phyloP scores from a whole-genome alignment of 495 filamentous ascomycete species.

The Penicillium paradoxum region DNA sequence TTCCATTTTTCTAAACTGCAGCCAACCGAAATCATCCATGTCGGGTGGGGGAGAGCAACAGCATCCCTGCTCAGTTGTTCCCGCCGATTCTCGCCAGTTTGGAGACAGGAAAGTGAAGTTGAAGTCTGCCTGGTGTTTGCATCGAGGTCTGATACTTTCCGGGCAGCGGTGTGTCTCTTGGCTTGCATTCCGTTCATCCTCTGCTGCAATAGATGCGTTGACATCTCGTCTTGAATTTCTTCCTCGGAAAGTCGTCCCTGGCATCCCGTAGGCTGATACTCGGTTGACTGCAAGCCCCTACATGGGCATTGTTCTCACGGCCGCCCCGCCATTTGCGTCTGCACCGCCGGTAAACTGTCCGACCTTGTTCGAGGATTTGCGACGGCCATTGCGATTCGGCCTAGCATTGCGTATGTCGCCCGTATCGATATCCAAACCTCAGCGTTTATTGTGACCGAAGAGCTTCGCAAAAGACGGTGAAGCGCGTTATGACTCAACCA shows the following conservation, averaged over 20 bases:
- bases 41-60: conserved; percentile 1
- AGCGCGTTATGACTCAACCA: conserved; percentile 11
- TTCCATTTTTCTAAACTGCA: conserved; percentile 15
- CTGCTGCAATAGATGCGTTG: conserved; percentile 6
- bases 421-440: conserved; percentile 25
- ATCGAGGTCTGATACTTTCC: conserved; percentile 4
- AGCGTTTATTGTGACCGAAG: conserved; percentile 13
- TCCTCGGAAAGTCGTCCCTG: conserved; percentile 1
- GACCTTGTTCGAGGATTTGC: conserved; percentile 9
- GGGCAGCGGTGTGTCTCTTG: conserved; percentile 28
- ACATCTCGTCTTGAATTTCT: not conserved
- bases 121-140: not conserved
- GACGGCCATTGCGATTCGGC: conserved; percentile 17
- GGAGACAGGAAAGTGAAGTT: not conserved
- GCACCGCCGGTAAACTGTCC: conserved; percentile 22
- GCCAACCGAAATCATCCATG: conserved; percentile 17
- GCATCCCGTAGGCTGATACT: conserved; percentile 4
- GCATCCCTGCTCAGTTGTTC: not conserved
- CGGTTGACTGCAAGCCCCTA: not conserved
- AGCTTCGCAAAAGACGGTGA: conserved; percentile 28
- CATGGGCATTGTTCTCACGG: conserved; percentile 5
- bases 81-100: conserved; percentile 7
- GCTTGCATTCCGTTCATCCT: conserved; percentile 12
- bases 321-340: conserved; percentile 17
- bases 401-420: conserved; percentile 21